phyloP scores from a whole-genome alignment of 2,329 filamentous ascomycete species.

The Trichoderma koningiopsis region DNA sequence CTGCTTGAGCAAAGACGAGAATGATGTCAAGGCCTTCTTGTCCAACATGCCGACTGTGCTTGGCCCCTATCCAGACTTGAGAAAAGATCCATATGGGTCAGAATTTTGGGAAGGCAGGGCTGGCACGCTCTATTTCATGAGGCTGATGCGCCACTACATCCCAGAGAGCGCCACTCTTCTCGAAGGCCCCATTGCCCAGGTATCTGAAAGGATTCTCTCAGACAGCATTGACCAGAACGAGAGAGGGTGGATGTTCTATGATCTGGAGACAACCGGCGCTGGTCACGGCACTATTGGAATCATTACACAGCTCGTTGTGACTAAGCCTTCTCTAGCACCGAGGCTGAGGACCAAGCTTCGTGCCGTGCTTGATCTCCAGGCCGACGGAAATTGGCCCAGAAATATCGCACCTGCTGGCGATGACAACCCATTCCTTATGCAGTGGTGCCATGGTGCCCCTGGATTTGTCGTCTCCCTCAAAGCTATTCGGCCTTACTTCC shows the following conservation, averaged over 20 bases:
- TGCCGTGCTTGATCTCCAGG: conserved; percentile 61
- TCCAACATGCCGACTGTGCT: conserved; percentile 42
- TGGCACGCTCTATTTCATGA: conserved; percentile 67
- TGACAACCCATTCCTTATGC: conserved; percentile 42
- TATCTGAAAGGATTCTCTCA: conserved; percentile 62
- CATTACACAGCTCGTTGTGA: conserved; percentile 67
- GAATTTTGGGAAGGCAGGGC: conserved; percentile 70
- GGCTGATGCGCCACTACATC: conserved; percentile 62
- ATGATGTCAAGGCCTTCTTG: conserved; percentile 45
- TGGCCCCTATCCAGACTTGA: conserved; percentile 30
- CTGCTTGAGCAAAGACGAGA: conserved; percentile 44
- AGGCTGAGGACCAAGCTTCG: conserved; percentile 56
- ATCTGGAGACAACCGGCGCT: conserved; percentile 64
- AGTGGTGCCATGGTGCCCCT: conserved; percentile 69
- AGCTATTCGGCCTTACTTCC: conserved; percentile 59
- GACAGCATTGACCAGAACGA: conserved; percentile 44
- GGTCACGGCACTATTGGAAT: conserved; percentile 70
- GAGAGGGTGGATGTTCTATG: conserved; percentile 63
- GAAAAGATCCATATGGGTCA: conserved; percentile 50
- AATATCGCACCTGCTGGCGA: conserved; percentile 43
- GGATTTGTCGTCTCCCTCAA: conserved; percentile 62
- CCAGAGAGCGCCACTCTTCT: conserved; percentile 50
- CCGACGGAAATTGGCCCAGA: conserved; percentile 63
- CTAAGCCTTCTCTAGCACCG: conserved; percentile 56
- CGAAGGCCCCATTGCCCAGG: conserved; percentile 56